Conservation (phyloP, 345 rosid genomes). For the Eucalyptus cladocalyx region DNA sequence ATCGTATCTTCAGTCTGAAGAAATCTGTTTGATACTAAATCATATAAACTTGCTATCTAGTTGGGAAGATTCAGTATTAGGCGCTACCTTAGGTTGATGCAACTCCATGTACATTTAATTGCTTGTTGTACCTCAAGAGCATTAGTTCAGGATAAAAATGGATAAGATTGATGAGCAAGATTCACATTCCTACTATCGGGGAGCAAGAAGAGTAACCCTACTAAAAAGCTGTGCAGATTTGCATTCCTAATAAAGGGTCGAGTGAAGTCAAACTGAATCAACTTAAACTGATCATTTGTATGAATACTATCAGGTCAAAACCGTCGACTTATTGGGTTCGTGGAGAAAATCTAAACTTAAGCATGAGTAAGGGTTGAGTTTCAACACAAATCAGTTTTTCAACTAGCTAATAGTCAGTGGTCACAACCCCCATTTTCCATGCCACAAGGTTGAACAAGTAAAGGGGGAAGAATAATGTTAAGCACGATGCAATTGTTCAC, state of each 20-base stretch:
- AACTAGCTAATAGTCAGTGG: neutral
- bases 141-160: neutral
- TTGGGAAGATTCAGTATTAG: neutral
- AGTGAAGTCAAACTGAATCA: neutral
- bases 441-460: neutral
- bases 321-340: neutral
- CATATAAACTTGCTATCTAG: neutral
- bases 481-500: neutral
- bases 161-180: neutral
- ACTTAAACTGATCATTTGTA: neutral
- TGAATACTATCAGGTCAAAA: neutral
- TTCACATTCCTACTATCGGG: neutral
- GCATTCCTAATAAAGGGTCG: neutral
- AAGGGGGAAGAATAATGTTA: neutral
- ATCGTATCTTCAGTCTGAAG: constrained; percentile 7
- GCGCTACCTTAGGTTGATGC: neutral
- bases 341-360: neutral
- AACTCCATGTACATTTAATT: neutral
- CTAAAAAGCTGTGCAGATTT: neutral
- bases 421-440: neutral
- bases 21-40: constrained; percentile 1
- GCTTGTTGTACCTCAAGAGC: neutral
- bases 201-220: neutral
- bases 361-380: neutral
- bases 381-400: neutral